Conservation (phyloP, 176 grass and related monocot species). For the Oropetium thomaeum region DNA sequence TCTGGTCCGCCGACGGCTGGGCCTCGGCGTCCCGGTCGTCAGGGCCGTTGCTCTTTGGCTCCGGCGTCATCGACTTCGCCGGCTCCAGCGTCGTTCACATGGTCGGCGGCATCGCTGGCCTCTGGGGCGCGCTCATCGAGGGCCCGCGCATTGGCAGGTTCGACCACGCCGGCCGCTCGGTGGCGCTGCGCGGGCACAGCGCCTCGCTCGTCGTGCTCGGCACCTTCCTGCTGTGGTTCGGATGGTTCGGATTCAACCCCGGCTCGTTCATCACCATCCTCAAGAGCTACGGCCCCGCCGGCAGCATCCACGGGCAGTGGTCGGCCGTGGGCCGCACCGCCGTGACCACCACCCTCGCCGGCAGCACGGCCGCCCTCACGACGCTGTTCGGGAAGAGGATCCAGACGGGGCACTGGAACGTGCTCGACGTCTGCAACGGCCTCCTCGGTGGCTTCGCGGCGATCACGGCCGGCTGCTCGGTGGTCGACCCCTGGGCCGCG, state of each 20-base stretch:
- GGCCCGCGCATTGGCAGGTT: constrained; percentile 69
- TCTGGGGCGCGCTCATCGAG: constrained; percentile 74
- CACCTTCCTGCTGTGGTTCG: constrained; percentile 68
- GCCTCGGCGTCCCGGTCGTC: constrained; percentile 38
- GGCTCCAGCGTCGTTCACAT: constrained; percentile 74
- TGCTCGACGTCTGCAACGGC: constrained; percentile 75
- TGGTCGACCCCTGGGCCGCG: constrained; percentile 67
- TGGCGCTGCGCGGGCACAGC: constrained; percentile 58
- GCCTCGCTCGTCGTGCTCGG: constrained; percentile 76
- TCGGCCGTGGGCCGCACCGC: constrained; percentile 67
- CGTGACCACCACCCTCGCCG: constrained; percentile 67
- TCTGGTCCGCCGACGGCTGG: constrained; percentile 71
- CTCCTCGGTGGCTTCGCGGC: constrained; percentile 63
- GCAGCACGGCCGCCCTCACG: constrained; percentile 61
- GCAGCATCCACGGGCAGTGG: constrained; percentile 71
- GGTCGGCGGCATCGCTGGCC: constrained; percentile 62
- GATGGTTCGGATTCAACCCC: constrained; percentile 72
- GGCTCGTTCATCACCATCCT: constrained; percentile 63
- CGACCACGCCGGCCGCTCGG: constrained; percentile 52
- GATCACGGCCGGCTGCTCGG: constrained; percentile 53
- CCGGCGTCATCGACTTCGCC: constrained; percentile 77
- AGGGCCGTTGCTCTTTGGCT: constrained; percentile 45
- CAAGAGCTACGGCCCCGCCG: constrained; percentile 48
- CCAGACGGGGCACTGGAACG: constrained; percentile 70
- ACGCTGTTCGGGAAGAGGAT: constrained; percentile 63